phyloP scores from a whole-genome alignment of 2,329 filamentous ascomycete species.

The Talaromyces sp. region DNA sequence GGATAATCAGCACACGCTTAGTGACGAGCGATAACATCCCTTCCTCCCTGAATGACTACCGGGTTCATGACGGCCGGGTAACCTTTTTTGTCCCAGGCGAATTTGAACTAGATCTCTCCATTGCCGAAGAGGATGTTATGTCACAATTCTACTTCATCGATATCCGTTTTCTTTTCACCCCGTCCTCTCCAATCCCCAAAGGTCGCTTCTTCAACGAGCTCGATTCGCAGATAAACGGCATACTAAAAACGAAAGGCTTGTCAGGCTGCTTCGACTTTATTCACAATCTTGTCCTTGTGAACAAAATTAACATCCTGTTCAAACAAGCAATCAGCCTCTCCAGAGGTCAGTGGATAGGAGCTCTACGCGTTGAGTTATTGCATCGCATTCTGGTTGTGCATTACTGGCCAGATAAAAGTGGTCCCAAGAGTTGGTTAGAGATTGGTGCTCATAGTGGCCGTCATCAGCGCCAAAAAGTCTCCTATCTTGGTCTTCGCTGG shows the following conservation, averaged over 20 bases:
- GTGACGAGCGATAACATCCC: conserved; percentile 82
- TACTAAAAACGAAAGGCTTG: conserved; percentile 67
- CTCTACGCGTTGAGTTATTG: conserved; percentile 71
- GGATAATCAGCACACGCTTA: conserved; percentile 75
- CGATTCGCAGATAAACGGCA: conserved; percentile 68
- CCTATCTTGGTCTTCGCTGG: conserved; percentile 61
- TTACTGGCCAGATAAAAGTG: conserved; percentile 75
- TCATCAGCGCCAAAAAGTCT: conserved; percentile 20
- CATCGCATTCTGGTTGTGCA: conserved; percentile 81
- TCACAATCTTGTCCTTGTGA: conserved; percentile 82
- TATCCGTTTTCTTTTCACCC: conserved; percentile 76
- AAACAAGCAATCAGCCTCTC: conserved; percentile 71
- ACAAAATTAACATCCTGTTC: conserved; percentile 80
- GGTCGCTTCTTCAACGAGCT: conserved; percentile 63
- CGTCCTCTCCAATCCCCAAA: conserved; percentile 61
- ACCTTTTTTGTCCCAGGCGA: conserved; percentile 81
- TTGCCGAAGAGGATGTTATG: conserved; percentile 77
- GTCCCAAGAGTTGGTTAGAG: conserved; percentile 84
- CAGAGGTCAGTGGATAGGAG: conserved; percentile 71
- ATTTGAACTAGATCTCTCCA: conserved; percentile 89
- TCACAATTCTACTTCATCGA: conserved; percentile 94
- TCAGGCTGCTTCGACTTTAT: conserved; percentile 78
- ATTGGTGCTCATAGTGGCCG: conserved; percentile 60
- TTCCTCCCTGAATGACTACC: conserved; percentile 70
- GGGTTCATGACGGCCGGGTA: conserved; percentile 77